phyloP scores from a whole-genome alignment of 2,329 filamentous ascomycete species.

The Plectosphaerella plurivora region DNA sequence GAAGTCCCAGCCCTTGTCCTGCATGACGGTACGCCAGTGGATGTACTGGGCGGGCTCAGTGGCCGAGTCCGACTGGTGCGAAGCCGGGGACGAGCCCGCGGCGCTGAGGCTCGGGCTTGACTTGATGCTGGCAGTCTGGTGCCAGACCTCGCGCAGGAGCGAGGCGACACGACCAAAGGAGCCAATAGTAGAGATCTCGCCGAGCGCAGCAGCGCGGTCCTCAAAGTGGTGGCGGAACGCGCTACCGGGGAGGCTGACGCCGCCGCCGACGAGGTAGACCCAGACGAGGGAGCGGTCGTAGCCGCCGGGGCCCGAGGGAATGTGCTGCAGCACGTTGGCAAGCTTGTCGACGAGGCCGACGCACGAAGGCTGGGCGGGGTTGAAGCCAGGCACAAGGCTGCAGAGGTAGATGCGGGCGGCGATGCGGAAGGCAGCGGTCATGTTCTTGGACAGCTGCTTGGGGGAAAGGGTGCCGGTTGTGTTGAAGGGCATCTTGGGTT shows the following conservation, averaged over 20 bases:
- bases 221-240: conserved; percentile 74
- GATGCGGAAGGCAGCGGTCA: conserved; percentile 85
- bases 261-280: conserved; percentile 86
- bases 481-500: conserved; percentile 57
- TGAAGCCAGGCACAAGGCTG: conserved; percentile 86
- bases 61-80: conserved; percentile 20
- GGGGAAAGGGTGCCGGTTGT: conserved; percentile 73
- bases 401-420: conserved; percentile 96
- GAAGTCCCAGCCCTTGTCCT: conserved; percentile 86
- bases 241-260: conserved; percentile 67
- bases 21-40: conserved; percentile 95
- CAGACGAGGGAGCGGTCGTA: conserved; percentile 90
- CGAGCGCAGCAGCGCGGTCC: conserved; percentile 69
- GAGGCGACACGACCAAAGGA: conserved; percentile 80
- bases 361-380: conserved; percentile 68
- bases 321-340: conserved; percentile 69
- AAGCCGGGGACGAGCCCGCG: conserved; percentile 18
- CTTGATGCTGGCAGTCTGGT: conserved; percentile 59
- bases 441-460: conserved; percentile 80
- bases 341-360: conserved; percentile 75
- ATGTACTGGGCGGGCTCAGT: conserved; percentile 56
- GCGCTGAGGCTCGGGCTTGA: conserved; percentile 26
- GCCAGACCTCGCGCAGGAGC: conserved; percentile 81
- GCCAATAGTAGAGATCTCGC: conserved; percentile 73
- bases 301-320: conserved; percentile 75